These are phyloP conservation scores for Blastocystis sp. DNA, from an alignment of 352 stramenopile genomes.

Conservation along the genomic window DNA sequence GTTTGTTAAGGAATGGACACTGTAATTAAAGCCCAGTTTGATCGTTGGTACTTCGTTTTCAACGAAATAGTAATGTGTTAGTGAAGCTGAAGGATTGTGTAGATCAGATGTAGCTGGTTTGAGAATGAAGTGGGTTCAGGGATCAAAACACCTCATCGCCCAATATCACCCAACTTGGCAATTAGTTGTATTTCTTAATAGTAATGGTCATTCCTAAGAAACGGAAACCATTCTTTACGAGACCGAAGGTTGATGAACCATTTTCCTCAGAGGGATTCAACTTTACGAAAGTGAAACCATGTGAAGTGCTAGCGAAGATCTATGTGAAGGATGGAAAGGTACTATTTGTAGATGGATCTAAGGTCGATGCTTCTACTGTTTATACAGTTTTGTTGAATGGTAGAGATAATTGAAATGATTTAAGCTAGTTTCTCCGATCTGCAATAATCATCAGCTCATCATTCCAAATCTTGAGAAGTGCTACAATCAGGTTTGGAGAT, in stretches of 20 bases:
- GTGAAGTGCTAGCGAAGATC: neutral
- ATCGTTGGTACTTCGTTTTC: neutral
- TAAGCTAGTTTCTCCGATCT: conserved; percentile 44
- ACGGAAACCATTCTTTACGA: conserved; percentile 18
- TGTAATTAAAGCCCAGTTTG: conserved; percentile 42
- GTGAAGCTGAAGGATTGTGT: conserved; percentile 20
- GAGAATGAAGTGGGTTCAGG: conserved; percentile 47
- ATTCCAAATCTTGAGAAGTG: conserved; percentile 45
- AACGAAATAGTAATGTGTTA: neutral
- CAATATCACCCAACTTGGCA: conserved; percentile 62
- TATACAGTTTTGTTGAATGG: conserved; percentile 57
- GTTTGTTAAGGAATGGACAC: conserved; percentile 19
- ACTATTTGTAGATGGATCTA: neutral
- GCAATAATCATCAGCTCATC: conserved; percentile 57
- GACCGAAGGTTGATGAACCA: neutral
- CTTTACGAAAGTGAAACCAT: conserved; percentile 45
- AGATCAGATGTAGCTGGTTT: conserved; percentile 39
- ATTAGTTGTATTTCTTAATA: neutral
- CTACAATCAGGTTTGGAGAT: conserved; percentile 39
- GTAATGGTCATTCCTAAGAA: neutral
- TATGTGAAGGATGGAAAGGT: conserved; percentile 40
- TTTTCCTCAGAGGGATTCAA: conserved; percentile 44
- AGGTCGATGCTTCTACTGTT: neutral
- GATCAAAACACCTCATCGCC: conserved; percentile 29
- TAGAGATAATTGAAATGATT: neutral